phyloP scores from a whole-genome alignment of 2,329 filamentous ascomycete species.

The Nannizziopsis barbatae region DNA sequence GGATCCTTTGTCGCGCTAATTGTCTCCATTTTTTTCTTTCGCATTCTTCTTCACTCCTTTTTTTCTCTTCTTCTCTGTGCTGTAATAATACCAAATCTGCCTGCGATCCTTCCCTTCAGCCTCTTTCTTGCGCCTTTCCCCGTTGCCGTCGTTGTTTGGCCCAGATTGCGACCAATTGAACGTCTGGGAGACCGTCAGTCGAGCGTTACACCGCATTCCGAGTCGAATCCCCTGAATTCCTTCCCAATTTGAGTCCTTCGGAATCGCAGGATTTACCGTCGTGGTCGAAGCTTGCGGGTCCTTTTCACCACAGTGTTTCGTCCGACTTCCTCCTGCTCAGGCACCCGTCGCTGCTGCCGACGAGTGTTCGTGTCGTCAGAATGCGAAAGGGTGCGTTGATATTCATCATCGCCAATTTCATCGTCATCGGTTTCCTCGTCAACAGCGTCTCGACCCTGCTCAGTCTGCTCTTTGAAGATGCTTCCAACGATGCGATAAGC shows the following conservation, averaged over 20 bases:
- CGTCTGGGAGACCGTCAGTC: neutral
- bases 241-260: neutral
- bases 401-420: constrained; percentile 53
- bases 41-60: neutral
- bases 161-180: neutral
- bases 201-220: neutral
- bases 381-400: constrained; percentile 53
- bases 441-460: constrained; percentile 61
- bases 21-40: neutral
- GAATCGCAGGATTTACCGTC: neutral
- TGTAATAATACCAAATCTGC: neutral
- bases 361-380: constrained; percentile 20
- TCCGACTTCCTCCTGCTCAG: neutral
- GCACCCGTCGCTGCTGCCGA: neutral
- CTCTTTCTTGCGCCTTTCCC: constrained; percentile 1
- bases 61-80: neutral
- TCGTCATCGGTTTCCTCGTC: constrained; percentile 54
- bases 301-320: neutral
- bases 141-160: neutral
- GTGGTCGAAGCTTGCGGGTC: neutral
- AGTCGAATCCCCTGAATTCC: neutral
- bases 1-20: neutral
- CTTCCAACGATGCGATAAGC: constrained; percentile 54
- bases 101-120: neutral
- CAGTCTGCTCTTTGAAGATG: constrained; percentile 57